Base-by-base conservation (phyloP, 495 filamentous ascomycete species). In the Penicillium coprophilum region DNA sequence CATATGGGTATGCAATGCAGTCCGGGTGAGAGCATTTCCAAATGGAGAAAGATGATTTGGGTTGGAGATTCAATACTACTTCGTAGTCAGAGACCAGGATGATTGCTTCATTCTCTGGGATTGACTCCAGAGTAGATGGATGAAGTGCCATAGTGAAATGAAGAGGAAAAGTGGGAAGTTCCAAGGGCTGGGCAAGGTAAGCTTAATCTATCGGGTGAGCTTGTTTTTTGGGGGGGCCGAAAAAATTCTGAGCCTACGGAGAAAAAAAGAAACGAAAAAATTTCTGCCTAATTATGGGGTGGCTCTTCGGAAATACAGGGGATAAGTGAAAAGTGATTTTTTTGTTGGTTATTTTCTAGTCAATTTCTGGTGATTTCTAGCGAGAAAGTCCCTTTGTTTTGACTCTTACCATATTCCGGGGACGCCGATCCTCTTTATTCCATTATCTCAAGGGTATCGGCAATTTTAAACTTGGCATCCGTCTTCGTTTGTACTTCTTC, bases 401-500 rank as follows among this genome's bases (percentile, higher is more conserved):
- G 5, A 27, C 24, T 27, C 1, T 31, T 31, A 31, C 9, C 30
- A 31, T 31, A 1, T 31, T 31, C 10, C 10, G 30, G 7, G 9
- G 9, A 31, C 30, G 30, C 12, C 30, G 10, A 31, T 31, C 9
- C 9, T 31, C 10, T 31, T 31, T 31, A 31, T 31, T 31, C 27
- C 91, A 96, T 96, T 3, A 84, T 77, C 74, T 85, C 86, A 56
- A 96, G 69, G 21, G 87, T 77, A 15, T 87, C 79, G 0, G 88
- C 83, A 31, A 96, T 84, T 19, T 67, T 74, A 71, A 96, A 96
- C 28, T 84, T 82, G 1, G 92, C 91, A 52, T 85, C 90, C 0
- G 92, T 96, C 82, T 96, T 96, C 60, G 74, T 76, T 77, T 81
- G 86, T 41, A 97, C 82, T 72, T 96, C 91, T 11, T 95, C 90